phyloP scores from a whole-genome alignment of 352 stramenopile species.

The Phytophthora boehmeriae region DNA sequence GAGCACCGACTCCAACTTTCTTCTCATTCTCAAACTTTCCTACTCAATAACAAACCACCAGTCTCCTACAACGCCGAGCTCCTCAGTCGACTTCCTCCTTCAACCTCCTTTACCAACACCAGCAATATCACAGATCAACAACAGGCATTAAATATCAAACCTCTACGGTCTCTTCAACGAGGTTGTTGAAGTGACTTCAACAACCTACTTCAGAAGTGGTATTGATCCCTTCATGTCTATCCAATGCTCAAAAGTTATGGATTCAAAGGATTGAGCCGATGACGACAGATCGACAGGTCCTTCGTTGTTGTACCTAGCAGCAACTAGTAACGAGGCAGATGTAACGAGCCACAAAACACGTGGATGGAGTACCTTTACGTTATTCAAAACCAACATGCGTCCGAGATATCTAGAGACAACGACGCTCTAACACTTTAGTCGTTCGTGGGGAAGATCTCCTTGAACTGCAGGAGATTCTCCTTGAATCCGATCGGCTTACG shows the following conservation, averaged over 20 bases:
- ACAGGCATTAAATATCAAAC: too few relatives aligned
- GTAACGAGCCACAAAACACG: constrained; percentile 4
- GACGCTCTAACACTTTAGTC: background rate
- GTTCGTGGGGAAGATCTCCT: constrained; percentile 25
- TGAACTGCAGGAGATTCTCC: constrained; percentile 18
- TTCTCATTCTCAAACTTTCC: background rate
- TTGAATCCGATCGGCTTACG: constrained; percentile 22
- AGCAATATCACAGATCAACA: too few relatives aligned
- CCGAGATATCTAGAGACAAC: background rate
- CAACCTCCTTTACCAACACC: too few relatives aligned
- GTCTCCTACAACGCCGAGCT: background rate
- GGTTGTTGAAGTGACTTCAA: too few relatives aligned
- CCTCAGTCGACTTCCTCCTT: too few relatives aligned
- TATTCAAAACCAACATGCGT: constrained; percentile 9
- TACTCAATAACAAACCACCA: background rate
- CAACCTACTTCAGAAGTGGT: too few relatives aligned
- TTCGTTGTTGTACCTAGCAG: too few relatives aligned
- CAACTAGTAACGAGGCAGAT: constrained; percentile 3
- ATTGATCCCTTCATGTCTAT: too few relatives aligned
- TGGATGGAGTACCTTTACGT: constrained; percentile 14
- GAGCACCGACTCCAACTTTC: background rate
- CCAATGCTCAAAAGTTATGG: too few relatives aligned
- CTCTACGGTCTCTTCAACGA: too few relatives aligned
- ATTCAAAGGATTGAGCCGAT: too few relatives aligned
- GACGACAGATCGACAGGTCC: too few relatives aligned